These are phyloP conservation scores for Heliophila coronopifolia DNA, from an alignment of 441 rosid genomes.

Conservation along the genomic window DNA sequence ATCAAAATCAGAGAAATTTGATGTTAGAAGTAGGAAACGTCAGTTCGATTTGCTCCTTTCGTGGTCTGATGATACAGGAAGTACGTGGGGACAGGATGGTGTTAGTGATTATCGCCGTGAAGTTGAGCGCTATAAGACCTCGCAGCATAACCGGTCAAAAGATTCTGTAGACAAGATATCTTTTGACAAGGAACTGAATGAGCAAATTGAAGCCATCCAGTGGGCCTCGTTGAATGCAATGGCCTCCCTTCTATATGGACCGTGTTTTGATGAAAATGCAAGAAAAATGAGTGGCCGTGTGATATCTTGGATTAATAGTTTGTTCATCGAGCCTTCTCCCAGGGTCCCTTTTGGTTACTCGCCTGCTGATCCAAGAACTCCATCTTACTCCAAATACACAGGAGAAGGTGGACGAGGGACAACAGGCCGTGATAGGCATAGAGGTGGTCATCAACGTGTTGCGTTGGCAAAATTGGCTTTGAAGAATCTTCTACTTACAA, in stretches of 20 bases:
- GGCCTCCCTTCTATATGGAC: slow-evolving; percentile 95
- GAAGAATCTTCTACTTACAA: slow-evolving; percentile 94
- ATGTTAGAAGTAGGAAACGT: slow-evolving; percentile 79
- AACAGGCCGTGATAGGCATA: slow-evolving; percentile 81
- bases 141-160: slow-evolving; percentile 91
- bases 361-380: slow-evolving; percentile 89
- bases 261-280: slow-evolving; percentile 97
- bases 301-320: slow-evolving; percentile 94
- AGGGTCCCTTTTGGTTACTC: slow-evolving; percentile 97
- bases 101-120: slow-evolving; percentile 94
- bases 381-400: slow-evolving; percentile 77
- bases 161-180: slow-evolving; percentile 93
- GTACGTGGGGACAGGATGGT: slow-evolving; percentile 88
- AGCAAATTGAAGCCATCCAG: slow-evolving; percentile 93
- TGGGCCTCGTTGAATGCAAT: slow-evolving; percentile 99
- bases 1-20: slow-evolving; percentile 87
- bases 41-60: slow-evolving; percentile 87
- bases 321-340: slow-evolving; percentile 92
- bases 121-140: slow-evolving; percentile 94
- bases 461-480: slow-evolving; percentile 91
- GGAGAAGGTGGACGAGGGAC: slow-evolving; percentile 93
- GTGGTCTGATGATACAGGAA: slow-evolving; percentile 87
- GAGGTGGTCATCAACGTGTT: slow-evolving; percentile 90
- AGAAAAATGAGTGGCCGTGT: slow-evolving; percentile 98
- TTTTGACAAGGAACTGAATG: slow-evolving; percentile 89